Base-by-base conservation (phyloP, 805 yeast species). In the Candida incommunis region DNA sequence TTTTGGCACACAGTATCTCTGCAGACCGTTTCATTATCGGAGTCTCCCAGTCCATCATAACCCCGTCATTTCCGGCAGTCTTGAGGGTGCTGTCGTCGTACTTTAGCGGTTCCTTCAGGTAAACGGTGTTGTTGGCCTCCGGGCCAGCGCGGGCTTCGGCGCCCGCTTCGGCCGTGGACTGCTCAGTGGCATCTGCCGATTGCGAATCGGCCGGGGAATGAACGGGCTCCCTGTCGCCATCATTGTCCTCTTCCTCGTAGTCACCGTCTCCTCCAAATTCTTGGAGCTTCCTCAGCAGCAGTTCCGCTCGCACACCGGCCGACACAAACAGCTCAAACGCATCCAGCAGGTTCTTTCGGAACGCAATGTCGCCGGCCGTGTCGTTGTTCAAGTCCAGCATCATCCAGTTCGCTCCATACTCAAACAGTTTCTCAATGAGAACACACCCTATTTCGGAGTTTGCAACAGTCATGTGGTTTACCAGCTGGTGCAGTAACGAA, bases 11-110 rank as follows among this genome's bases (percentile, higher is more conserved):
- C n/a, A 90, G 59, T 0, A 90, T 66, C 26, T 82, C 78, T 45
- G 94, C 81, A 1, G 94, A 94, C 15, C 79, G 69, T 44, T 71
- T 67, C 97, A 88, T 88, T 46, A 88, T 68, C 20, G 77, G 74
- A 3, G 76, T 71, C 59, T 88, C 97, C 97, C 97, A 88, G 53
- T 81, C 82, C 97, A 88, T 88, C 97, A 88, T 88, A 2, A 88
- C 96, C 16, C 96, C 97, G 55, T 88, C 96, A 43, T 80, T 67
- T 22, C 76, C 80, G 48, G 75, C 70, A 1, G 96, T 90, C 22
- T 85, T 66, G 22, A 88, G 67, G 0, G 92, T 79, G 44, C 70
- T 73, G 48, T 79, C 80, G 1, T 65, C 64, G 58, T 84, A 88
- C 52, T 76, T 78, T 22, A 88, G 65, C 54, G 79, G 70, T 3